A percentile compares a stretch with the other conserved stretches of the same genome.
Evolutionary conservation across 164 flowering plant genomes (phyloP).

Genomic region (Hamamelis virginiana): DNA sequence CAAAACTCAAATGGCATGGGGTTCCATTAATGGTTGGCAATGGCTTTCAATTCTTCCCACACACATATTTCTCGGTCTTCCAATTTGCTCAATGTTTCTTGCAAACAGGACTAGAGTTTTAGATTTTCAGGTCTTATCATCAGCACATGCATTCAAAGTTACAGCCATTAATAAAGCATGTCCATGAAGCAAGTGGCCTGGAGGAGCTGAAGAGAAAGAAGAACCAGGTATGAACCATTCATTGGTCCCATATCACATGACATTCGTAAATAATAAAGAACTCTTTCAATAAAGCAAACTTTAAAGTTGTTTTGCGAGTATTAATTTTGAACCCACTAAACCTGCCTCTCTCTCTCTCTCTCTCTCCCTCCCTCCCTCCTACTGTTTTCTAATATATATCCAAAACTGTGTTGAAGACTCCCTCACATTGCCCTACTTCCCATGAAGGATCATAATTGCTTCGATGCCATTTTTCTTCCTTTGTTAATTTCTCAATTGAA

Average conservation of each 20-base stretch:
- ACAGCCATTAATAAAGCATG: slow-evolving; percentile 7
- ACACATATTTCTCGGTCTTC: not conserved
- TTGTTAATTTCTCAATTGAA: slow-evolving; percentile 16
- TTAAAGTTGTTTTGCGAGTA: not conserved
- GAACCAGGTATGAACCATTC: slow-evolving; percentile 19
- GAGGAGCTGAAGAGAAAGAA: not conserved
- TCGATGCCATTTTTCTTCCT: slow-evolving; percentile 18
- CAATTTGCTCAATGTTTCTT: not conserved
- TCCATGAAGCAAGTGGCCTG: slow-evolving; percentile 5
- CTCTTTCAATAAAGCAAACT: not conserved
- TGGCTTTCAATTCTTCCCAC: not conserved
- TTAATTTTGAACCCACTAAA: slow-evolving; percentile 8
- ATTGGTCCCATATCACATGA: too few relatives aligned
- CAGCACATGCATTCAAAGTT: not conserved
- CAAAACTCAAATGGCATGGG: not conserved
- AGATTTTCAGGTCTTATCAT: slow-evolving; percentile 1
- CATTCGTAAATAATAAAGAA: slow-evolving; percentile 1
- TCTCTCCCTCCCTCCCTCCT: too few relatives aligned
- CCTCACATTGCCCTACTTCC: slow-evolving; percentile 14
- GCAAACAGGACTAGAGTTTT: not conserved
- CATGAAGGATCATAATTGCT: slow-evolving; percentile 31
- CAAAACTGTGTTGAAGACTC: slow-evolving; percentile 3
- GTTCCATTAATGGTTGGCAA: not conserved
- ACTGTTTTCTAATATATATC: slow-evolving; percentile 13
- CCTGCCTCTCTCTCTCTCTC: slow-evolving; percentile 15